Evolutionary conservation across 192 early-diverging fungal species (phyloP).

Genomic region (Diversispora eburnea): DNA sequence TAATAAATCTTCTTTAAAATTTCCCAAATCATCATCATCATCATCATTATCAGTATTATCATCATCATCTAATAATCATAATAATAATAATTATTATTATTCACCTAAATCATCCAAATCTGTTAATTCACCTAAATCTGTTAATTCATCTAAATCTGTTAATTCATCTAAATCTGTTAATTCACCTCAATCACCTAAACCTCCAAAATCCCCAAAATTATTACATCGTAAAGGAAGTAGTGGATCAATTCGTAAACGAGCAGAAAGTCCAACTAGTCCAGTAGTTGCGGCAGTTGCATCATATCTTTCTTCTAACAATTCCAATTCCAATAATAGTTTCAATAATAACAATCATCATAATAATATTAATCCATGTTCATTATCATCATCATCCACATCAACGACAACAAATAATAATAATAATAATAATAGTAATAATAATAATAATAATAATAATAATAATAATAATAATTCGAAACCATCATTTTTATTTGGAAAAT

Average conservation of each 20-base stretch:
- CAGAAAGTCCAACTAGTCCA: conserved; percentile 11
- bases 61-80: neutral
- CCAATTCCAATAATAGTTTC: neutral
- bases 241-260: conserved; percentile 18
- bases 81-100: conserved; percentile 3
- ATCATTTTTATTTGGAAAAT: conserved; percentile 11
- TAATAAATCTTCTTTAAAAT: conserved; percentile 11
- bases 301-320: neutral
- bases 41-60: no score
- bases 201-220: conserved; percentile 27
- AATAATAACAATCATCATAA: no score
- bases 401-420: neutral
- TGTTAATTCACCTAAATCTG: neutral
- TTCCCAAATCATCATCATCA: neutral
- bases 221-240: conserved; percentile 21
- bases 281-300: neutral
- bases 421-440: no score
- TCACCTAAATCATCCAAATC: neutral
- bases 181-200: conserved; percentile 13
- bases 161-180: neutral
- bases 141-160: neutral
- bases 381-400: no score
- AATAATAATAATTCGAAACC: neutral
- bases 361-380: no score
- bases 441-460: no score